These are phyloP conservation scores for Ceratobasidium sp. DNA, from an alignment of 1,284 basidiomycete genomes.

Conservation along the genomic window DNA sequence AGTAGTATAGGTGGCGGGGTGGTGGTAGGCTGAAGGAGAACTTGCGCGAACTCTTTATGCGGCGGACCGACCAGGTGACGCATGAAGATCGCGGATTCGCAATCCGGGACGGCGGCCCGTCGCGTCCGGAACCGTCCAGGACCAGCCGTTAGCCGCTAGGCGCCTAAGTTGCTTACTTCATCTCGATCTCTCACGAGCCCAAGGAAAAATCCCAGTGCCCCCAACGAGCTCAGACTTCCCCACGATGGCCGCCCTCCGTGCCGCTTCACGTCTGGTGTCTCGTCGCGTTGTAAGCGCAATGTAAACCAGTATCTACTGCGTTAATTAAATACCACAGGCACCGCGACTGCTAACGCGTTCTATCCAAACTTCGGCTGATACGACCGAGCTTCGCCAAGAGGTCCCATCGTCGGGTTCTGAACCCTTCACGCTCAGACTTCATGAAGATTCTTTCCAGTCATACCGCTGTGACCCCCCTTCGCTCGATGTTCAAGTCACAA, in stretches of 20 bases:
- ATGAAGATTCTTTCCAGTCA: constrained; percentile 87
- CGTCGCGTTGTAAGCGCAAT: constrained; percentile 24
- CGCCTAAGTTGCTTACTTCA: not conserved
- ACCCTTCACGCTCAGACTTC: constrained; percentile 85
- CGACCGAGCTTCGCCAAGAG: constrained; percentile 41
- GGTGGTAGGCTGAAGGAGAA: constrained; percentile 13
- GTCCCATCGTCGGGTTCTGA: constrained; percentile 51
- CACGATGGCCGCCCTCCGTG: constrained; percentile 37
- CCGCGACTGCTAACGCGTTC: constrained; percentile 55
- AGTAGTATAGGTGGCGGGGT: not conserved
- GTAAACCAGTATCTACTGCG: not conserved
- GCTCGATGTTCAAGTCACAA: constrained; percentile 84
- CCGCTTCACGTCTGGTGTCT: constrained; percentile 27
- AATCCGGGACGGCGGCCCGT: constrained; percentile 20
- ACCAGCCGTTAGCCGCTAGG: not conserved
- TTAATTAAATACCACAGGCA: constrained; percentile 10
- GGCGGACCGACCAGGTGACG: not conserved
- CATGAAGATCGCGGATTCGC: not conserved
- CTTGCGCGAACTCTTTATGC: constrained; percentile 19
- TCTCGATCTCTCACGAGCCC: constrained; percentile 4
- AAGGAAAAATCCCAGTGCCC: constrained; percentile 19
- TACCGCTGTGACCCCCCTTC: constrained; percentile 82
- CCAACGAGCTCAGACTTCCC: constrained; percentile 14
- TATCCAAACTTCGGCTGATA: constrained; percentile 65
- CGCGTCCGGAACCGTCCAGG: constrained; percentile 19